These are phyloP conservation scores for Botrytis hyacinthi DNA, from an alignment of 2,329 filamentous ascomycete species.

Conservation along the genomic window DNA sequence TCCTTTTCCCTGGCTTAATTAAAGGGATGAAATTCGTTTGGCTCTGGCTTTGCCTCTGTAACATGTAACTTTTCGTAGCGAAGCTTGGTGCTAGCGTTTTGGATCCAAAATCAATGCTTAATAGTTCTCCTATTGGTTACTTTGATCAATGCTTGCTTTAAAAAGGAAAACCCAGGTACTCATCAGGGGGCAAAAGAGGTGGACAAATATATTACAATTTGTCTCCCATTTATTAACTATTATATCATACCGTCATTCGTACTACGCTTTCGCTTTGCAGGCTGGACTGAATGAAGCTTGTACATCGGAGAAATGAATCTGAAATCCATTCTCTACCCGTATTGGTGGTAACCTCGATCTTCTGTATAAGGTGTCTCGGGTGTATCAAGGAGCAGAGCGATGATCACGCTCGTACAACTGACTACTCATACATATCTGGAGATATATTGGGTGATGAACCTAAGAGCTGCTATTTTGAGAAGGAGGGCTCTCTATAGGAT, in stretches of 20 bases:
- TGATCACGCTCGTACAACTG: neutral
- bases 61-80: constrained; percentile 16
- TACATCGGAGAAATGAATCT: neutral
- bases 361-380: neutral
- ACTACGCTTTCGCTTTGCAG: neutral
- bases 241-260: neutral
- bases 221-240: constrained; percentile 1
- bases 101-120: neutral
- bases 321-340: neutral
- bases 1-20: constrained; percentile 8
- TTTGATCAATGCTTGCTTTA: neutral
- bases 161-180: neutral
- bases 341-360: neutral
- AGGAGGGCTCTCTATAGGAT: neutral
- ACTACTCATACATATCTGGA: neutral
- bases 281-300: neutral
- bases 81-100: constrained; percentile 16
- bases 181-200: constrained; percentile 6
- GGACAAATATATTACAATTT: neutral
- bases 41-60: constrained; percentile 4
- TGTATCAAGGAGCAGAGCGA: neutral
- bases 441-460: neutral
- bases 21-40: constrained; percentile 21
- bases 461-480: neutral
- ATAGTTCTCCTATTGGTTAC: constrained; percentile 9